Conservation (phyloP, 2,329 filamentous ascomycete species). For the Arthrobotrys sinensis region DNA sequence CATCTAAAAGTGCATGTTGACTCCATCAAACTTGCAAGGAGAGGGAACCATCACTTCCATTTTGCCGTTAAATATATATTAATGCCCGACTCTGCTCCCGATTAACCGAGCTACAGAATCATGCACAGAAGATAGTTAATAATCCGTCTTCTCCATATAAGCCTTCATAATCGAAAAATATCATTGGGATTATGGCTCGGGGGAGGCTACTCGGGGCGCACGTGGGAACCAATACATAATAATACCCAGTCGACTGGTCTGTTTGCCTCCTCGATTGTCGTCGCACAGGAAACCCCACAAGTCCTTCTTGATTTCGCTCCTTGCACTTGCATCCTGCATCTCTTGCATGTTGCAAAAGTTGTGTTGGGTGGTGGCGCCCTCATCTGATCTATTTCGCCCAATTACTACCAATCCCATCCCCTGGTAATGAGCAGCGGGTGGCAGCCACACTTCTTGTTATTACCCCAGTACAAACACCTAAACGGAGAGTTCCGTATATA, state of each 20-base stretch:
- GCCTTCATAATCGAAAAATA: no score
- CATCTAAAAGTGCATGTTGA: no score
- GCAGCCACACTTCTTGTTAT: constrained; percentile 32
- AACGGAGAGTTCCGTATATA: neutral
- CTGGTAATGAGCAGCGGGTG: constrained; percentile 35
- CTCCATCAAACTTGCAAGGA: no score
- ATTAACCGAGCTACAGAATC: no score
- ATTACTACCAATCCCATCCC: neutral
- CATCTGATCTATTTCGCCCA: constrained; percentile 45
- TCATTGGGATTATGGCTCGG: no score
- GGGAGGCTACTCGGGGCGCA: neutral
- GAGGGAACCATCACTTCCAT: no score
- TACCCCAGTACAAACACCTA: neutral
- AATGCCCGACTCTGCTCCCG: no score
- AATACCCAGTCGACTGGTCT: neutral
- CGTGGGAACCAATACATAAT: neutral
- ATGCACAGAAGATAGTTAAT: no score
- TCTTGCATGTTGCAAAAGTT: constrained; percentile 23
- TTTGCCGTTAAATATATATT: no score
- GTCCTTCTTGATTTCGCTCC: neutral
- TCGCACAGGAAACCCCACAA: neutral
- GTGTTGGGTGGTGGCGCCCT: constrained; percentile 30
- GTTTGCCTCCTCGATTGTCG: neutral
- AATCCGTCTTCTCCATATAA: no score
- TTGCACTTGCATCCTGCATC: constrained; percentile 2